Base-by-base conservation (phyloP, 2,329 filamentous ascomycete species). In the Xylaria sp. region DNA sequence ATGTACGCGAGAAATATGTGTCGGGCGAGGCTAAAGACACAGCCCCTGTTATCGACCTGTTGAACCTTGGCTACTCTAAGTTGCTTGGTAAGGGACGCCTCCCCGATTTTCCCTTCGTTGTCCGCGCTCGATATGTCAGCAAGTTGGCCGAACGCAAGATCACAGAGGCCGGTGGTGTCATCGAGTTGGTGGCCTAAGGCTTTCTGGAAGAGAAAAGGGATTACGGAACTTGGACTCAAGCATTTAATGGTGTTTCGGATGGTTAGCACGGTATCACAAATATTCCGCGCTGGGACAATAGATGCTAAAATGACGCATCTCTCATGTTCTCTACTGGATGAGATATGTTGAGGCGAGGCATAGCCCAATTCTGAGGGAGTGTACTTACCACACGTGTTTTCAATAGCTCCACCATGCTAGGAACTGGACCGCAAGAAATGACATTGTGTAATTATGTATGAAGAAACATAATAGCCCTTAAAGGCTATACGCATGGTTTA, bases 61-160 rank as follows among this genome's bases (percentile, higher is more conserved):
- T 98, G 74, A 89, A 94, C 78, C 91, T 97, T 83, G 96, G 96
- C 78, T 99, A 98, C 90, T 92, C 94, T 81, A 99, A 99, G 88
- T 89, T 99, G 75, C 92, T 99, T 81, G 96, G 96, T 83, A 99
- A 99, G 91, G 96, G 96, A 84, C 91, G 95, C 81, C 87, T 99
- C 78, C 95, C 96, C 79, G 87, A 95, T 81, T 89, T 98, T 79
- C 96, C 96, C 76, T 84, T 99, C 78, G 93, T 99, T 79, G 94
- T 99, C 76, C 93, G 93, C 81, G 96, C 96, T 76, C 89, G 96
- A 82, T 98, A 94, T 87, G 92, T 99, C 84, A 94, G 90, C 88
- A 92, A 92, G 82, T 90, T 97, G 83, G 96, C 96, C 75, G 96
- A 99, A 91, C 88, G 92, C 87, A 99, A 99, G 92, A 97, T 99